Conservation (phyloP, 1,284 basidiomycete species). For the Gymnopus androsaceus region DNA sequence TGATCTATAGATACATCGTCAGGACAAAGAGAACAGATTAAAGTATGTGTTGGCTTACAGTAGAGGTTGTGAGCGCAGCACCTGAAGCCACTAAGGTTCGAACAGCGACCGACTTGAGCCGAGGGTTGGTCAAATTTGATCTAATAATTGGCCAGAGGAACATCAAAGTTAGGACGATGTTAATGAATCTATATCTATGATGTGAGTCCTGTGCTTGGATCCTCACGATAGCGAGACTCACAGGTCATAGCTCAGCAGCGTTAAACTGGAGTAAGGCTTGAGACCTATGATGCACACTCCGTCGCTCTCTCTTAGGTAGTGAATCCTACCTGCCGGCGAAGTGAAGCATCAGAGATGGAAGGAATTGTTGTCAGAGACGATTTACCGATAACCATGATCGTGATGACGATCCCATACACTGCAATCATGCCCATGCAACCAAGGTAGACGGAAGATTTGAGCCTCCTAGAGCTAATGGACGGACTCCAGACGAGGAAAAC, state of each 20-base stretch:
- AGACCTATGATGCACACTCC: slow-evolving; percentile 48
- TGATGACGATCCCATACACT: slow-evolving; percentile 34
- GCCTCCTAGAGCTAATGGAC: slow-evolving; percentile 23
- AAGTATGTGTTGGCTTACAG: slow-evolving; percentile 38
- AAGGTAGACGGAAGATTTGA: slow-evolving; percentile 36
- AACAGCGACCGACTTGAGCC: slow-evolving; percentile 34
- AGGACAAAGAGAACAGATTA: not conserved
- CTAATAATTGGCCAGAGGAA: slow-evolving; percentile 46
- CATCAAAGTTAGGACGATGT: slow-evolving; percentile 40
- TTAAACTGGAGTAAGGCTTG: slow-evolving; percentile 20
- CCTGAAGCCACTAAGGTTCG: slow-evolving; percentile 42
- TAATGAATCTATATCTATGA: slow-evolving; percentile 31
- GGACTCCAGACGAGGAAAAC: slow-evolving; percentile 38
- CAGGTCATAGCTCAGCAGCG: slow-evolving; percentile 15
- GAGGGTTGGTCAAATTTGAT: slow-evolving; percentile 31
- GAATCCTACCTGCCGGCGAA: slow-evolving; percentile 32
- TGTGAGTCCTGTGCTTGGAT: not conserved
- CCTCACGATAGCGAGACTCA: not conserved
- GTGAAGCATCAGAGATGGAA: not conserved
- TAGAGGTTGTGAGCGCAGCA: slow-evolving; percentile 40
- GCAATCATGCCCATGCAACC: slow-evolving; percentile 30
- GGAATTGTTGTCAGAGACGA: not conserved
- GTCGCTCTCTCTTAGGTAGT: slow-evolving; percentile 32
- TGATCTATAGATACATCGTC: not conserved
- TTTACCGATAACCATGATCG: slow-evolving; percentile 33